Evolutionary conservation across 352 stramenopile genomes (phyloP), one percentile per base, ranked within the genome.

Genomic region (Phytophthora melonis): DNA sequence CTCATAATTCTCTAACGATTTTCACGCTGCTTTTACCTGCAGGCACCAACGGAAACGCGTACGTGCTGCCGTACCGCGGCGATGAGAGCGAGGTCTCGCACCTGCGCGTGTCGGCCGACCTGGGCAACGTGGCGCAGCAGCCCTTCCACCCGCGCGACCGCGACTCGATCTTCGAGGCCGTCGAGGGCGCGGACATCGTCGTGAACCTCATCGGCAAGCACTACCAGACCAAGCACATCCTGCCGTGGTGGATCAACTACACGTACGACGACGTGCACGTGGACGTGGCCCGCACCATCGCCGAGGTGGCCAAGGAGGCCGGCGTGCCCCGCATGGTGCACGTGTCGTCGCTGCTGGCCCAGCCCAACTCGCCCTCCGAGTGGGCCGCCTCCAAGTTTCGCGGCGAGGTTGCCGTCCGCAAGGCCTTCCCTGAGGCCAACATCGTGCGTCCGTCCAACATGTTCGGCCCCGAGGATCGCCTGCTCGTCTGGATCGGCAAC

Each of bases 121-220:
- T 99, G 27, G 98, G 98, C 63, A 96, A 97, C 60, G 85, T 97
- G 49, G 90, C 80, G 21, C 82, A 88, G 50, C 63, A 95, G 41
- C 84, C 86, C 41, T 97, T 97, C 76, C 81, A 90, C 71, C 86
- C 92, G 23, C 92, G 94, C 21, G 97, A 99, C 85, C 83, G 90
- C 53, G 93, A 99, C 59, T 97, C 91, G 55, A 98, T 99, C 58
- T 81, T 87, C 45, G 82, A 98, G 43, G 88, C 95, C 1, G 94
- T 99, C 45, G 77, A 91, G 30, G 93, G 97, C 80, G 94, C 92
- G 36, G 97, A 99, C 71, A 84, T 99, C 68, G 97, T 99, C 39
- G 95, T 99, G 75, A 99, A 99, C 82, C 69, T 99, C 11, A 92
- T 99, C 58, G 97, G 97, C 55, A 99, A 99, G 76, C 88, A 99